Evolutionary conservation across 225 moss, liverwort and hornwort species (phyloP), one percentile per base, ranked within the genome.

Genomic region (Polytrichum commune): DNA sequence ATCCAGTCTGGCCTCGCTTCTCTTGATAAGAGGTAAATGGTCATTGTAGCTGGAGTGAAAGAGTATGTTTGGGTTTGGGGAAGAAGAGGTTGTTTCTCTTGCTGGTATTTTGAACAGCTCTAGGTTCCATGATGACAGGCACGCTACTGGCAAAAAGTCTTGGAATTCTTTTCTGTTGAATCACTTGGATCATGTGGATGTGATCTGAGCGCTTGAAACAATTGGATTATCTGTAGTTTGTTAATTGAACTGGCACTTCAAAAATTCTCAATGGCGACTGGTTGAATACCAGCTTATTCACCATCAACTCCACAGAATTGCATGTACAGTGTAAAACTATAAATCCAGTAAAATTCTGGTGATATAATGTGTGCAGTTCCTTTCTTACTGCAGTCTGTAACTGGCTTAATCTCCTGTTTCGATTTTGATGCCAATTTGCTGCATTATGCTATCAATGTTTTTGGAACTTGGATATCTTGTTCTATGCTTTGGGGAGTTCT

Each of bases 1-100:
- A 93, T 96, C 46, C 76, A 87, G 53, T 67, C 84, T 18, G 84
- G 91, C 29, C 76, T 96, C 35, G 81, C 88, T 65, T 78, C 85
- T 60, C 76, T 93, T 35, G 91, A 93, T 23, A 91, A 84, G 64
- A 76, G 67, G 30, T 76, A 64, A 64, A 55, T 30, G 68, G 20
- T 16, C 46, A 46, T 46, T 46, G 46, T 46, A 46, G 46, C 46
- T 46, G 46, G 46, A 46, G 46, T 4, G 46, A 46, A 13, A 38
- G 9, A 13, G 46, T 46, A 46, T 46, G 46, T 46, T 46, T 3
- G 46, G 46, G 60, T 28, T 29, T 26, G 33, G 20, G 5, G 30
- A 8, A 57, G 19, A 5, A 77, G 71, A 72, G 33, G n/a, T 33
- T 29, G 67, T 46, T 54, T 23, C 20, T 60, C 53, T 67, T 62